Evolutionary conservation across 805 yeast genomes (phyloP), one percentile per base, ranked within the genome.

Genomic region (Teunomyces kruisii): DNA sequence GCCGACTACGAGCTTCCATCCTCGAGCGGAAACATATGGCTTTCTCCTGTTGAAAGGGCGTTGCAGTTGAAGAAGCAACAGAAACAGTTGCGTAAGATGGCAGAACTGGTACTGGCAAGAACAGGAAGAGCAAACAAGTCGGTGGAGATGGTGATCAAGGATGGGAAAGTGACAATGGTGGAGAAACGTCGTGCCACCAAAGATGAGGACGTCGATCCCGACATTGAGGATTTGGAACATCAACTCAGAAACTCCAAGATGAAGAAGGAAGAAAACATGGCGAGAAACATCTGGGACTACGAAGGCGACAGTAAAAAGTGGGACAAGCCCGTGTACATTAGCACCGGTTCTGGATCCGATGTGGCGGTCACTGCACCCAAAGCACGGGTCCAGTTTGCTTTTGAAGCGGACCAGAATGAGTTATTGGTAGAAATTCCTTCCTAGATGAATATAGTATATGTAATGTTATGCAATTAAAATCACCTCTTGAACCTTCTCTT

Each of bases 21-120:
- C 2, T 66, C 76, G 0, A 57, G 76, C 32, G 67, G 67, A 2
- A 84, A 80, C 52, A 69, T 84, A 50, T 94, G 99, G 98, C 83
- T 96, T 0, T 84, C 96, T 1, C 83, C 85, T 0, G 75, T 84
- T 43, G 97, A 95, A 55, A 79, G 94, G 53, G 97, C 97, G 0
- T 70, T 89, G 46, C 89, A 88, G 59, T 68, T 94, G 55, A 89
- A 90, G 61, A 81, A 81, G 53, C 97, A 91, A 61, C 98, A 94
- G 57, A 78, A 84, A 47, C 83, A 80, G 48, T 60, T 83, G 46
- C 72, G 91, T 9, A 81, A 80, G 48, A 75, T 80, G 57, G 86
- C 86, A 46, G 80, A 78, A 38, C 64, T 72, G 30, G 84, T 81
- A 35, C 68, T 68, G 40, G 79, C 33, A 27, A 68, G 89, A 31